phyloP scores from a whole-genome alignment of 129 eudicot genomes.

The Tagetes patula region DNA sequence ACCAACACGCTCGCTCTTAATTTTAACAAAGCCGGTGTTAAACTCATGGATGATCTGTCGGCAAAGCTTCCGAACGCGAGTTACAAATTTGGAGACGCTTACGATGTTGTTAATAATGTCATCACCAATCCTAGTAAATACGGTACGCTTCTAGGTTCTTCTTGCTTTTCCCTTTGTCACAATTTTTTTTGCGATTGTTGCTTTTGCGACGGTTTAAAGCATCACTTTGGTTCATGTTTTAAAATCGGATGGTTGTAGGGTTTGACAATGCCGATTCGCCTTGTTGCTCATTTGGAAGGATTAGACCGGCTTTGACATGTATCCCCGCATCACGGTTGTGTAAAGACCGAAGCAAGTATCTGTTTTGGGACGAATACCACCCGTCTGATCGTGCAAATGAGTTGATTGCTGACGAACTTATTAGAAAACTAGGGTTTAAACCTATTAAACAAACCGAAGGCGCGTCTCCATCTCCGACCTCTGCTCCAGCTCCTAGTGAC shows the following conservation, averaged over 20 bases:
- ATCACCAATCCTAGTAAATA: conserved; percentile 64
- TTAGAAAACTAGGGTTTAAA: conserved; percentile 61
- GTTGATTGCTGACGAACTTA: conserved; percentile 68
- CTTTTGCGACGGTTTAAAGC: background rate
- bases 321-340: conserved; percentile 77
- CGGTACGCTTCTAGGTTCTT: conserved; percentile 37
- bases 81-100: conserved; percentile 83
- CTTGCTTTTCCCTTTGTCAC: background rate
- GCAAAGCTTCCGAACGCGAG: conserved; percentile 67
- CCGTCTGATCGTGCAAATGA: conserved; percentile 84
- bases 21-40: conserved; percentile 58
- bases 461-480: conserved; percentile 48
- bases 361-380: conserved; percentile 99
- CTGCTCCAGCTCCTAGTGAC: conserved; percentile 54
- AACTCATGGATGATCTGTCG: conserved; percentile 53
- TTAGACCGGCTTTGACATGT: conserved; percentile 92
- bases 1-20: conserved; percentile 69
- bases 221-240: background rate
- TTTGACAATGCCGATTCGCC: conserved; percentile 87
- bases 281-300: conserved; percentile 88
- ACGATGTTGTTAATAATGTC: conserved; percentile 83
- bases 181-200: background rate
- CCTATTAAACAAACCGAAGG: conserved; percentile 30
- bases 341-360: conserved; percentile 84
- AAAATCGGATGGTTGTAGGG: conserved; percentile 41